Evolutionary conservation across 2,329 filamentous ascomycete species (phyloP), one percentile per base, ranked within the genome.

Genomic region (Ceratocystis alfenasii): DNA sequence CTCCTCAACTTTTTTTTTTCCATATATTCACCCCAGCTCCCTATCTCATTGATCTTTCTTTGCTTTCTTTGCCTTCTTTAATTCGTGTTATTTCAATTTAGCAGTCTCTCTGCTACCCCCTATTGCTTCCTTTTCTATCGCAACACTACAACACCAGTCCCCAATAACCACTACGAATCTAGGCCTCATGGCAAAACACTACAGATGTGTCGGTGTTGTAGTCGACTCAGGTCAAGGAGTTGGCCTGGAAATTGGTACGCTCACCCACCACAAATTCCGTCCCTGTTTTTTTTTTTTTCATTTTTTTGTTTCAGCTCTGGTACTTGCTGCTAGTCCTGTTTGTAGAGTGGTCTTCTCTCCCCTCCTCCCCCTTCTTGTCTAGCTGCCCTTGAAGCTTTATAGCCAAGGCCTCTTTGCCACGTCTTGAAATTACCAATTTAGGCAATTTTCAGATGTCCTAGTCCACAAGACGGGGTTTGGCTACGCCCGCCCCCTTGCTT

Each of bases 221-320:
- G 48, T 60, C 28, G 63, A 59, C 17, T 53, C 63, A 3, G 55
- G 36, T 20, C 41, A 15, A 28, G 53, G 53, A 28, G n/a, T 65
- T 36, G 63, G 63, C n/a, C 53, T 65, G 30, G 50, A 53, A 30
- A 48, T 48, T 8, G 63, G 63, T 65, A 60, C 20, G 61, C 44
- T 44, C 22, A 12, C 44, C 10, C 25, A 15, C 20, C 48, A 10
- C 10, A 12, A 41, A 41, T 41, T 41, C 36, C 10, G 36, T 12
- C 36, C 36, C 36, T 41, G 1, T 41, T 10, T 41, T 41, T 41
- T 45, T 12, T n/a, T 5, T 20, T 8, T 20, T 3, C 15, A 1
- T 46, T 46, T 20, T 46, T 6, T 20, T 48, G 8, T 30, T 46
- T 25, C 25, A 28, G 41, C 60, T 33, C 20, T 62, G 36, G 7